Conservation (phyloP, 2,329 filamentous ascomycete genomes). For the Malbranchea zuffiana region DNA sequence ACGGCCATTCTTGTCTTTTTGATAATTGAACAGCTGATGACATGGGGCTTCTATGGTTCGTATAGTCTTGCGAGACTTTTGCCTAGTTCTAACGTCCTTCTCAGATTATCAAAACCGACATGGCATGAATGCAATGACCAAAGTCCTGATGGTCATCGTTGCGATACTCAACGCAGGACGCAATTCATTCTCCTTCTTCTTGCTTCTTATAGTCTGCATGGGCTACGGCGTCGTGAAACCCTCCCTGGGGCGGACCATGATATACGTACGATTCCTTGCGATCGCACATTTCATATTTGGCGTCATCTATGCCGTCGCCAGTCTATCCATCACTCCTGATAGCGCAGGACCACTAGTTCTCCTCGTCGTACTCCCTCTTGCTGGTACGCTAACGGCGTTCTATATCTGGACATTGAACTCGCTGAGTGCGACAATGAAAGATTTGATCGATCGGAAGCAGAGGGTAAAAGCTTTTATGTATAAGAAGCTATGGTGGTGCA, state of each 20-base stretch:
- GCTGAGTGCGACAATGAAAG: conserved; percentile 87
- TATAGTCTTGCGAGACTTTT: not conserved
- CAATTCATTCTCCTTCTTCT: conserved; percentile 97
- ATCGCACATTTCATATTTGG: conserved; percentile 92
- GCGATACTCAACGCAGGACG: conserved; percentile 83
- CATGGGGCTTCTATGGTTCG: conserved; percentile 90
- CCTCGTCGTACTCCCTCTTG: conserved; percentile 83
- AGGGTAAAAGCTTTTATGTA: conserved; percentile 92
- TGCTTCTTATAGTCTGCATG: conserved; percentile 97
- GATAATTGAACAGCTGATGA: conserved; percentile 93
- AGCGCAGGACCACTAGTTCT: conserved; percentile 81
- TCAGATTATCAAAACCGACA: conserved; percentile 84
- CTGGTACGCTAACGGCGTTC: conserved; percentile 85
- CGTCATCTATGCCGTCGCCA: conserved; percentile 82
- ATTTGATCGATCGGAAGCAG: conserved; percentile 88
- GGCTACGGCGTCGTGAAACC: conserved; percentile 97
- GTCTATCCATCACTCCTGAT: conserved; percentile 78
- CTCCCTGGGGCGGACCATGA: conserved; percentile 83
- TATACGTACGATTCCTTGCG: conserved; percentile 81
- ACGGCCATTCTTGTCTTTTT: conserved; percentile 92
- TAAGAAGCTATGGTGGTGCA: conserved; percentile 97
- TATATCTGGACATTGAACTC: conserved; percentile 99
- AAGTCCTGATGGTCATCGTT: conserved; percentile 81
- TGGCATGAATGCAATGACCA: conserved; percentile 70
- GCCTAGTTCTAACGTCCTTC: conserved; percentile 25